phyloP scores from a whole-genome alignment of 805 yeast genomes.

The Candida verbasci region DNA sequence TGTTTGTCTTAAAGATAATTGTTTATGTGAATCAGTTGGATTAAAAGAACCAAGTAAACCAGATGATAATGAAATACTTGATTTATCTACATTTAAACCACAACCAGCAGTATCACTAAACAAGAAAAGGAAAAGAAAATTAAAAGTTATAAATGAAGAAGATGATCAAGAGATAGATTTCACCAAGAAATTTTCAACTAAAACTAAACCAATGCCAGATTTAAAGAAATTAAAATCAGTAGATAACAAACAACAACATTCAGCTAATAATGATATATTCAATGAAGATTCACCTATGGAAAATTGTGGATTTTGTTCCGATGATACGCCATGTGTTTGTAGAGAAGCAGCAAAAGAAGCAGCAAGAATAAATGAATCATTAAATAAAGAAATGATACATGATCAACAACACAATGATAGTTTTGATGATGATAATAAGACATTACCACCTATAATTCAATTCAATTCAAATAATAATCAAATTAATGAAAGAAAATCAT shows the following conservation, averaged over 20 bases:
- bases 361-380: constrained; percentile 29
- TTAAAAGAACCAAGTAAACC: constrained; percentile 21
- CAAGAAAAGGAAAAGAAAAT: constrained; percentile 17
- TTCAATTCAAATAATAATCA: constrained; percentile 13
- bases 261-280: constrained; percentile 20
- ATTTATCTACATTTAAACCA: constrained; percentile 48
- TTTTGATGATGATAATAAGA: constrained; percentile 33
- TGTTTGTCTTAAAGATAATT: constrained; percentile 64
- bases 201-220: constrained; percentile 33
- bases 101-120: constrained; percentile 63
- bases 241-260: constrained; percentile 2
- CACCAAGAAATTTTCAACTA: constrained; percentile 40
- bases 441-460: constrained; percentile 41
- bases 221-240: constrained; percentile 24
- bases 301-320: constrained; percentile 91
- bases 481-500: constrained; percentile 23
- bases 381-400: constrained; percentile 12
- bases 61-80: constrained; percentile 19
- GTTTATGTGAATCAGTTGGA: constrained; percentile 58
- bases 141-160: constrained; percentile 7
- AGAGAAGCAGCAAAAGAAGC: constrained; percentile 66
- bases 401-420: constrained; percentile 15
- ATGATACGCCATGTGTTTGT: constrained; percentile 88
- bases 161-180: constrained; percentile 50
- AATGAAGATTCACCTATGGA: constrained; percentile 53